Evolutionary conservation across 2,329 filamentous ascomycete species (phyloP), one percentile per base, ranked within the genome.

Genomic region (Huntiella savannae): DNA sequence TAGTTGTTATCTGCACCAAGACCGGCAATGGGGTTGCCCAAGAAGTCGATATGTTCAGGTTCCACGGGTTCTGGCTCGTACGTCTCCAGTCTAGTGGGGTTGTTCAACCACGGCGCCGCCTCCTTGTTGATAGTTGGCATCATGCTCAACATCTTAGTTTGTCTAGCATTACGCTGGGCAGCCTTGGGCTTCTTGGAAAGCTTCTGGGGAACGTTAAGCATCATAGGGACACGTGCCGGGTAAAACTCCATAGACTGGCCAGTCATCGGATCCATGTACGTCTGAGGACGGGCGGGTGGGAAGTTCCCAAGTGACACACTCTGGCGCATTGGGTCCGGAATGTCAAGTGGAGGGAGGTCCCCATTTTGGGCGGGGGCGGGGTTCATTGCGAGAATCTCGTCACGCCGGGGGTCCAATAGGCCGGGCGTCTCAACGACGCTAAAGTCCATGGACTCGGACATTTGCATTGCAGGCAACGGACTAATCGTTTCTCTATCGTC

Each of bases 171-270:
- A 47, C 77, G 71, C 4, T 77, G 69, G 7, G 69, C 63, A 2
- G 73, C 63, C 45, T 79, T 73, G 6, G 80, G 76, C 45, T 77
- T 71, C 55, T 79, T 82, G 1, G 87, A 93, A 43, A 96, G 65
- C 55, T 85, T 82, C 39, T 86, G 85, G 1, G 91, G 91, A 10
- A 98, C 65, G 55, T 94, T 96, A 48, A 98, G 70, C 78, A 93
- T 87, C 51, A 82, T 79, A 3, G 91, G 91, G 2, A 98, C 91
- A 1, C 85, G 87, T 3, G 91, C 91, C 11, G 91, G 91, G 59
- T 98, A 98, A 62, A 80, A 96, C 7, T 94, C 75, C 83, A 96
- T 94, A 54, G 78, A 69, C 53, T 88, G 76, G 4, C 76, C 79
- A 1, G 79, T 79, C 19, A 70, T 66, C 1, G 75, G 74, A 55